Evolutionary conservation across 202 grass and related monocot species (phyloP).

Genomic region (Carex sylvatica): DNA sequence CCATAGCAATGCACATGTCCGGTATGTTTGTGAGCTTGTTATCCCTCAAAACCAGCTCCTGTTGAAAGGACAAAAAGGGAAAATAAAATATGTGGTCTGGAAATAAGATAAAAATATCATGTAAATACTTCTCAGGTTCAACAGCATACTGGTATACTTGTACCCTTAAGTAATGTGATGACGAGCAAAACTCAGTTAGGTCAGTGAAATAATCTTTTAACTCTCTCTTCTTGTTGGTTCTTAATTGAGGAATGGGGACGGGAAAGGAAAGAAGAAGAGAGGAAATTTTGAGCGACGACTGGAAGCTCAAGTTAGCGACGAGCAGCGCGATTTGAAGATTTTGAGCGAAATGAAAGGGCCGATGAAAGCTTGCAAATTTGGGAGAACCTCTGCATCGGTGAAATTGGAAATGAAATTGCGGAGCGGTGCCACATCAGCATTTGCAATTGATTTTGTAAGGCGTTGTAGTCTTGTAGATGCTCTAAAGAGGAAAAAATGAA

Average conservation of each 20-base stretch:
- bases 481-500: too few species aligned
- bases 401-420: too few species aligned
- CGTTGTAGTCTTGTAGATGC: too few species aligned
- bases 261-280: too few species aligned
- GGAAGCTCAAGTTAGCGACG: too few species aligned
- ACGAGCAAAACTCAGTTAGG: neutral
- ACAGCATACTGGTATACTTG: neutral
- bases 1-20: slow-evolving; percentile 64
- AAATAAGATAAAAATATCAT: neutral
- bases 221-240: neutral
- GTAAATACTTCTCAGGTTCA: neutral
- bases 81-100: neutral
- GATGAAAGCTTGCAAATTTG: too few species aligned
- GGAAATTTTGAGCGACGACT: too few species aligned
- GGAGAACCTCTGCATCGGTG: too few species aligned
- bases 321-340: too few species aligned
- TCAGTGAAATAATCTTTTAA: neutral
- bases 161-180: neutral
- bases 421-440: too few species aligned
- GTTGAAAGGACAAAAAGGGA: slow-evolving; percentile 8
- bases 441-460: too few species aligned
- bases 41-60: slow-evolving; percentile 90
- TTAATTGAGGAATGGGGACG: slow-evolving; percentile 1
- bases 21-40: slow-evolving; percentile 82
- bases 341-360: too few species aligned